These are phyloP conservation scores for Neofusicoccum ribis DNA, from an alignment of 2,329 filamentous ascomycete genomes.

Conservation along the genomic window DNA sequence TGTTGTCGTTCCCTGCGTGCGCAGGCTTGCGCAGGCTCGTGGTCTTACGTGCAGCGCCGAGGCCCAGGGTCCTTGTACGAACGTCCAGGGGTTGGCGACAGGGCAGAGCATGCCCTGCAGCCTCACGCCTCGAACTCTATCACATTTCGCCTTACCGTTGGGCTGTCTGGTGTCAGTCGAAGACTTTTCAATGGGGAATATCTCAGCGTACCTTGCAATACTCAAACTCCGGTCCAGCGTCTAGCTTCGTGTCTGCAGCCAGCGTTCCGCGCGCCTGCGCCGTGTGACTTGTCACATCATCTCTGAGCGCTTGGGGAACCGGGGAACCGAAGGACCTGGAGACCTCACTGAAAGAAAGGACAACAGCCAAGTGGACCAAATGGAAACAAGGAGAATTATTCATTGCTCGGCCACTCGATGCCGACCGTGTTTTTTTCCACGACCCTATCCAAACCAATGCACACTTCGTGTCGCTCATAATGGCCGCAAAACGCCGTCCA, in stretches of 20 bases:
- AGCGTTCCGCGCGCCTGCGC: background rate
- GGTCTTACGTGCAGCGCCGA: slow-evolving; percentile 9
- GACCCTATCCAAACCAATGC: background rate
- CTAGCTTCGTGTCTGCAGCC: background rate
- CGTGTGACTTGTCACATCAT: background rate
- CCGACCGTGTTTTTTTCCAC: slow-evolving; percentile 1
- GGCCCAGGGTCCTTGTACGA: background rate
- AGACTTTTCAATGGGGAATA: background rate
- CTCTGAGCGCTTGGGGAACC: background rate
- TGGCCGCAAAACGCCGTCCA: background rate
- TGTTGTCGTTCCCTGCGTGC: background rate
- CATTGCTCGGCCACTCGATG: background rate
- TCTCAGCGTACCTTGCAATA: background rate
- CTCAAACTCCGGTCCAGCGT: background rate
- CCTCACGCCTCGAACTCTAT: background rate
- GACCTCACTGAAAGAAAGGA: no score
- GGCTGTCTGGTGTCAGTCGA: background rate
- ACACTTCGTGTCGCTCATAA: background rate
- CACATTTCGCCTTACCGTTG: background rate
- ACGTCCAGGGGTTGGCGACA: background rate
- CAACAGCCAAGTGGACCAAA: no score
- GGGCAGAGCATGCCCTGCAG: background rate
- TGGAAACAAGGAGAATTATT: background rate
- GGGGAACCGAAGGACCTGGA: background rate
- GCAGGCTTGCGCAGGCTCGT: background rate